Evolutionary conservation across 176 grass and related monocot genomes (phyloP).

Genomic region (Oryza glumipatula): DNA sequence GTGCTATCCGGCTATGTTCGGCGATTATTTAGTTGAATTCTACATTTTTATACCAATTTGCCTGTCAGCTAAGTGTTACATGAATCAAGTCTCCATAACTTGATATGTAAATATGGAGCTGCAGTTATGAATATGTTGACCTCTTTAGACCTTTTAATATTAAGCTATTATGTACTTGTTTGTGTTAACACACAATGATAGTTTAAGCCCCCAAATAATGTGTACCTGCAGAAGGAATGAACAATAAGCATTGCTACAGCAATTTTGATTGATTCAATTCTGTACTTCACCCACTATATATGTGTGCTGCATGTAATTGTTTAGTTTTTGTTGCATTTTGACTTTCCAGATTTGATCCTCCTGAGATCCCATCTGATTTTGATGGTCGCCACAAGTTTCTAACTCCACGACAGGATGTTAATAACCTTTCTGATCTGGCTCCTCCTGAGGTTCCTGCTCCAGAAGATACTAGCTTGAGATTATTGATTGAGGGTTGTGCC

Average conservation of each 20-base stretch:
- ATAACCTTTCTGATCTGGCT: constrained; percentile 61
- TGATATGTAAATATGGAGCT: not conserved
- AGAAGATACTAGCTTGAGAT: constrained; percentile 74
- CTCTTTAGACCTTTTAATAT: not conserved
- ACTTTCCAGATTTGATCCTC: constrained; percentile 74
- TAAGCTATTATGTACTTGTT: not conserved
- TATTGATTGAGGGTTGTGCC: constrained; percentile 84
- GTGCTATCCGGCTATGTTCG: not conserved
- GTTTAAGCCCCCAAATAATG: constrained; percentile 4
- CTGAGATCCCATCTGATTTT: constrained; percentile 82
- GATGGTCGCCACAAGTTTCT: constrained; percentile 75
- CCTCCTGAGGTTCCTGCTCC: constrained; percentile 75
- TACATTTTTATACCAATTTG: constrained; percentile 22
- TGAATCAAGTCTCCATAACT: constrained; percentile 16
- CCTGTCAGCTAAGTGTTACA: constrained; percentile 7
- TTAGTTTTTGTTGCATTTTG: constrained; percentile 22
- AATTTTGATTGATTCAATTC: constrained; percentile 24
- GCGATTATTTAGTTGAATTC: constrained; percentile 22
- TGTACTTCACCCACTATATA: not conserved
- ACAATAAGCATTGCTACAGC: not conserved
- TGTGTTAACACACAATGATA: not conserved
- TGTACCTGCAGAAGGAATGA: not conserved
- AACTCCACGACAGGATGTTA: constrained; percentile 45
- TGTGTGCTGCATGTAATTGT: not conserved
- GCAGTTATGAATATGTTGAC: not conserved